A percentile compares a stretch with the other conserved stretches of the same genome.
Conservation (phyloP, 768 basidiomycete species). For the Rhizopogon rudus region DNA sequence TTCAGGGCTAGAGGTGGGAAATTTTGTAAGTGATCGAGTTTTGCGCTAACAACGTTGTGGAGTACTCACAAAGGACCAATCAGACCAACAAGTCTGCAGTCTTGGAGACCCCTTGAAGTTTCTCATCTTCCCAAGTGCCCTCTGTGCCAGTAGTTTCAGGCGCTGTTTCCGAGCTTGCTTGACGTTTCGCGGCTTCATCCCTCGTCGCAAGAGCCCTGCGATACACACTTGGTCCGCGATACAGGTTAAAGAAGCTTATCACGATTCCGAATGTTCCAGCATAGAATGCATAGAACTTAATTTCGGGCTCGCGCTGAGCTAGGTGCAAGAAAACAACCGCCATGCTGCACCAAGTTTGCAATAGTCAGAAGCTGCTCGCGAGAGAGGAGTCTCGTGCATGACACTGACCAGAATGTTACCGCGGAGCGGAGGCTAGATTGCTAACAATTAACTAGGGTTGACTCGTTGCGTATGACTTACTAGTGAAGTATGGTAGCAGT, state of each 20-base stretch:
- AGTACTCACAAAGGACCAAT: neutral
- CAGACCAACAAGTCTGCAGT: neutral
- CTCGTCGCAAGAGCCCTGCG: neutral
- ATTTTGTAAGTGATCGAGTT: neutral
- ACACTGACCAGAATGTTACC: neutral
- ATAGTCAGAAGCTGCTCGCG: neutral
- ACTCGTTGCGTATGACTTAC: neutral
- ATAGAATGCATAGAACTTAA: neutral
- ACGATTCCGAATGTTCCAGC: neutral
- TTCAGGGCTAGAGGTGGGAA: neutral
- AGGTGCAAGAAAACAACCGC: neutral
- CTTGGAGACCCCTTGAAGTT: neutral
- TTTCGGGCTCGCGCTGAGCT: neutral
- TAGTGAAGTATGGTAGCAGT: neutral
- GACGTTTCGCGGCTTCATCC: neutral
- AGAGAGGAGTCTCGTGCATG: neutral
- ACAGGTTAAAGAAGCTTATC: neutral
- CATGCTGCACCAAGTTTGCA: neutral
- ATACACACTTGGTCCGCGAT: neutral
- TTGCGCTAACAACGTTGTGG: neutral
- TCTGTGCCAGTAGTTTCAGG: neutral
- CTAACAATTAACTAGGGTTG: neutral
- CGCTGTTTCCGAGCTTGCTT: neutral
- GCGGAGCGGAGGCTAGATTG: neutral
- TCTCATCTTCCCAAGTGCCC: neutral